phyloP scores from a whole-genome alignment of 768 basidiomycete species.

The Boletus rex-veris region DNA sequence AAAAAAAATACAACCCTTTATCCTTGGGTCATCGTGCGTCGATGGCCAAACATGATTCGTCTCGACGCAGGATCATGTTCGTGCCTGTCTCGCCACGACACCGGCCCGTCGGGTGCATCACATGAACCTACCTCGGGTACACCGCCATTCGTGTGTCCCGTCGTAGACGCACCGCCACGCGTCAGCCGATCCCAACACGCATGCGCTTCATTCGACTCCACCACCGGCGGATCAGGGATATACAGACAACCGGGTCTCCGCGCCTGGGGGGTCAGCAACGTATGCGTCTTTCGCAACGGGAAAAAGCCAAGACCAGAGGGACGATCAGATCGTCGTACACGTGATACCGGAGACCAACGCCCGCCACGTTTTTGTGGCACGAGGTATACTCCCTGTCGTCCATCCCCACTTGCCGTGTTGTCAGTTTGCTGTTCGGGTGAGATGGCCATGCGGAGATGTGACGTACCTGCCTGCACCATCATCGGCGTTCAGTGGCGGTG shows the following conservation, averaged over 20 bases:
- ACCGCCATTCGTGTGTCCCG: not conserved
- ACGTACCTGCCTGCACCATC: constrained; percentile 4
- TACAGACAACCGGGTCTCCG: constrained; percentile 16
- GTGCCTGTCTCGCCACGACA: constrained; percentile 23
- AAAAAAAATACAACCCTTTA: not conserved
- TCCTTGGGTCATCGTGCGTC: constrained; percentile 9
- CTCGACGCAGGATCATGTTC: constrained; percentile 22
- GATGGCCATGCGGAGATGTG: not conserved
- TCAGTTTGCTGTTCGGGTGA: not conserved
- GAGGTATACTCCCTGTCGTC: constrained; percentile 9
- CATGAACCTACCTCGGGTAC: not conserved
- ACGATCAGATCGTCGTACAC: not conserved
- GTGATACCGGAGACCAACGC: not conserved
- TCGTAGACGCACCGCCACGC: not conserved
- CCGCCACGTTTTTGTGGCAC: constrained; percentile 19
- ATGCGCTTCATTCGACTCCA: constrained; percentile 2
- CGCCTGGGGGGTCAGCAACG: constrained; percentile 6
- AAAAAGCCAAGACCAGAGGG: constrained; percentile 5
- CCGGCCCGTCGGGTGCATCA: not conserved
- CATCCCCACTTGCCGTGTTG: not conserved
- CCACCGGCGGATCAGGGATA: constrained; percentile 9
- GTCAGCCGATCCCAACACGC: constrained; percentile 10
- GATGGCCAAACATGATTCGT: not conserved
- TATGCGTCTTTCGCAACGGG: constrained; percentile 4
- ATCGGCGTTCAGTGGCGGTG: not conserved